Evolutionary conservation across 306 rosid genomes (phyloP).

Genomic region (Vigna mungo): DNA sequence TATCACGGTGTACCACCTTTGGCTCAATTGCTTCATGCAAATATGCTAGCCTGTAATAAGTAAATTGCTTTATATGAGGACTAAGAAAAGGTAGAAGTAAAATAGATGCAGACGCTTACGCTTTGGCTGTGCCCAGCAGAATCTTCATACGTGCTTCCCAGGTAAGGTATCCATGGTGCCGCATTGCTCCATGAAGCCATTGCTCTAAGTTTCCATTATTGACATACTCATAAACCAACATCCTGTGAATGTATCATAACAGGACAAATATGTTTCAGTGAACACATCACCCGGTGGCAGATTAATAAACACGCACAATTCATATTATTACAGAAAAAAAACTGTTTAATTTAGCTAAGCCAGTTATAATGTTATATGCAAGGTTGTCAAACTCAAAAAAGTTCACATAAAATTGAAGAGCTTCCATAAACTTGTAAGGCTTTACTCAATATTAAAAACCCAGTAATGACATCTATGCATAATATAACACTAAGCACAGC

Average conservation of each 20-base stretch:
- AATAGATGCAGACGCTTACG: conserved; percentile 63
- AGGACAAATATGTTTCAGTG: conserved; percentile 22
- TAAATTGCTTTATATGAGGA: conserved; percentile 41
- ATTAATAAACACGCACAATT: conserved; percentile 15
- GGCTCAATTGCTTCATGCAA: conserved; percentile 97
- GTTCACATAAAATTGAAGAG: background rate
- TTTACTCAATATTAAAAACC: background rate
- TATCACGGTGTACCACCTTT: conserved; percentile 90
- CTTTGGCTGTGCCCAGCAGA: conserved; percentile 95
- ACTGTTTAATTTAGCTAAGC: background rate
- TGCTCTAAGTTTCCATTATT: conserved; percentile 96
- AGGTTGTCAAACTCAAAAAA: background rate
- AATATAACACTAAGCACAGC: background rate
- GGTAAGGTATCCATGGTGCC: conserved; percentile 91
- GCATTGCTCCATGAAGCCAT: conserved; percentile 99
- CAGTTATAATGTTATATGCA: background rate
- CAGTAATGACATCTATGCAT: background rate
- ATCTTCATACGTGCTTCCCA: conserved; percentile 97
- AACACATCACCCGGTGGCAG: conserved; percentile 15
- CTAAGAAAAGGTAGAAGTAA: conserved; percentile 30
- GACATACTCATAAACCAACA: conserved; percentile 89
- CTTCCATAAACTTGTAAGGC: background rate
- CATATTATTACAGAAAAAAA: conserved; percentile 1
- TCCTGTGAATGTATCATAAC: conserved; percentile 57
- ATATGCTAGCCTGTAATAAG: conserved; percentile 79